Conservation (phyloP, 768 basidiomycete species). For the Phylloporus rhodoxanthus region DNA sequence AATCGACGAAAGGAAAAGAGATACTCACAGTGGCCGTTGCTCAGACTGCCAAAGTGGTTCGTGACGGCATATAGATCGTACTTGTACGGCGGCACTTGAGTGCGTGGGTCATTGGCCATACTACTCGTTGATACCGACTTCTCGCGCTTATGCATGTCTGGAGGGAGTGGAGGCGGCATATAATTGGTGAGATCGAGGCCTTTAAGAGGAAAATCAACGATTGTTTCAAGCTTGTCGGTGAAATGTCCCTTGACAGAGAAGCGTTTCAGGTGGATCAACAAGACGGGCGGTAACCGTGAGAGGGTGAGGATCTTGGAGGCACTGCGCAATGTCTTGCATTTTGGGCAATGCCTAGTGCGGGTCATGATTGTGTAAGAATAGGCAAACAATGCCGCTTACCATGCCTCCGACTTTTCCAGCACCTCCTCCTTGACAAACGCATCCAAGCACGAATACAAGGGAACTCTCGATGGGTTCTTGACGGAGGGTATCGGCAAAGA, state of each 20-base stretch:
- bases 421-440: constrained; percentile 87
- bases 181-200: constrained; percentile 65
- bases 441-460: constrained; percentile 78
- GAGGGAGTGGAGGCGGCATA: constrained; percentile 75
- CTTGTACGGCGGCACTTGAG: constrained; percentile 80
- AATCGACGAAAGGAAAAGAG: neutral
- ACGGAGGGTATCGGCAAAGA: constrained; percentile 80
- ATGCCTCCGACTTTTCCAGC: constrained; percentile 89
- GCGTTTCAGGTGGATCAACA: constrained; percentile 88
- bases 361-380: neutral
- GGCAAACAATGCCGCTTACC: constrained; percentile 44
- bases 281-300: constrained; percentile 87
- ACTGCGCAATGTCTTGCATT: constrained; percentile 82
- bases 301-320: constrained; percentile 85
- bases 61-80: constrained; percentile 96
- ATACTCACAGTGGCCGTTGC: constrained; percentile 89
- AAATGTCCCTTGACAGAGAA: constrained; percentile 89
- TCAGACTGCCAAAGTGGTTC: constrained; percentile 92
- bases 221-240: constrained; percentile 94
- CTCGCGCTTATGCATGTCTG: constrained; percentile 51
- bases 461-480: constrained; percentile 51
- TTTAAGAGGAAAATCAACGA: constrained; percentile 81
- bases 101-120: constrained; percentile 62
- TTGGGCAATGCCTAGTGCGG: constrained; percentile 80
- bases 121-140: constrained; percentile 26